Conservation (phyloP, 2,329 filamentous ascomycete genomes). For the Teratosphaeria gauchensis region DNA sequence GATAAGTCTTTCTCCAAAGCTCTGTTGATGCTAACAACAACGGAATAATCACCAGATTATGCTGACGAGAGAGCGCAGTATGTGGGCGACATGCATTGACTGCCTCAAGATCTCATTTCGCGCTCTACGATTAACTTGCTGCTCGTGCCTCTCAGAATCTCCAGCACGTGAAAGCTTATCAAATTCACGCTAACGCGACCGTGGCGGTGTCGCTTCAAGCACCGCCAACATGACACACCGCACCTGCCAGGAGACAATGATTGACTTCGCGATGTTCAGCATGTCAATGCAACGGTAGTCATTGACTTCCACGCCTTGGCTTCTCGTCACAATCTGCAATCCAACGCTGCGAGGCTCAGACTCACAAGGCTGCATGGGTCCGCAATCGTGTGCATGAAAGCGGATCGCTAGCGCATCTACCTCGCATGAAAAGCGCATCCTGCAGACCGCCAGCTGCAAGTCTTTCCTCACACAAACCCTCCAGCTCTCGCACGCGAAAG, state of each 20-base stretch:
- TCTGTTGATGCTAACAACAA: neutral
- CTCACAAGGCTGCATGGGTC: neutral
- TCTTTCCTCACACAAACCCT: neutral
- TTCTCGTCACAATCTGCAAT: neutral
- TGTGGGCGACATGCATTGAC: too few relatives aligned
- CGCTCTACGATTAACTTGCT: too few relatives aligned
- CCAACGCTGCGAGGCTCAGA: neutral
- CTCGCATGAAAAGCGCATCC: slow-evolving; percentile 1
- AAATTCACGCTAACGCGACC: neutral
- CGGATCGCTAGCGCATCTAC: neutral
- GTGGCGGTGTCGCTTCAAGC: too few relatives aligned
- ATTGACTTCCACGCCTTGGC: neutral
- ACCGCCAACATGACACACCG: neutral
- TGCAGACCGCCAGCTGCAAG: neutral
- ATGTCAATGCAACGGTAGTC: neutral
- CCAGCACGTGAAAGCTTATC: neutral
- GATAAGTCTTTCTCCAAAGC: neutral
- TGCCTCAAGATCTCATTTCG: too few relatives aligned
- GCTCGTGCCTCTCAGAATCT: neutral
- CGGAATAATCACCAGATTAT: too few relatives aligned
- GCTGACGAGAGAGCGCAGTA: too few relatives aligned
- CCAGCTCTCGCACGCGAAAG: neutral
- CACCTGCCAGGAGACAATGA: neutral
- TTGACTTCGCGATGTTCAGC: neutral
- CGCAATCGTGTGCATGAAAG: neutral